These are phyloP conservation scores for Hypomontagnella monticulosa DNA, from an alignment of 495 filamentous ascomycete species.

Conservation along the genomic window DNA sequence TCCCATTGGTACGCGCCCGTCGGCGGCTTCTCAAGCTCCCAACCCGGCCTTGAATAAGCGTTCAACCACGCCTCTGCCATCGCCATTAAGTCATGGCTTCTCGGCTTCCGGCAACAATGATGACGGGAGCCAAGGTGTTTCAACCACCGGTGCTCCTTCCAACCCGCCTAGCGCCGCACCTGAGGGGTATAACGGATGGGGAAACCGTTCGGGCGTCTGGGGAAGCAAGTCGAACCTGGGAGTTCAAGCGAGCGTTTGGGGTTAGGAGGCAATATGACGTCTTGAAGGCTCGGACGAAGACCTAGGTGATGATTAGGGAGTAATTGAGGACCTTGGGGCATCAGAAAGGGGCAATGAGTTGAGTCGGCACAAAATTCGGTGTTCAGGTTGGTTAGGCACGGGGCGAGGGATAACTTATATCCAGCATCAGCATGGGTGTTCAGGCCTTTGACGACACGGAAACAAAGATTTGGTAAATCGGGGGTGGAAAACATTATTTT, in stretches of 20 bases:
- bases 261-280: conserved; percentile 55
- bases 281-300: conserved; percentile 13
- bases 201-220: conserved; percentile 77
- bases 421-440: conserved; percentile 52
- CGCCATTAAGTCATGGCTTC: conserved; percentile 85
- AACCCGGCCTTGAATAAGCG: conserved; percentile 84
- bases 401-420: conserved; percentile 45
- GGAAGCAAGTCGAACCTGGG: conserved; percentile 75
- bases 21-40: conserved; percentile 57
- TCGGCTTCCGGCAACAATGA: conserved; percentile 55
- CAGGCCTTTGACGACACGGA: conserved; percentile 48
- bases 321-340: conserved; percentile 4
- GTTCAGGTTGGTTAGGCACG: conserved; percentile 47
- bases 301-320: neutral
- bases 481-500: conserved; percentile 42
- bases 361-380: conserved; percentile 39
- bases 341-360: conserved; percentile 16
- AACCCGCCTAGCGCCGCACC: conserved; percentile 53
- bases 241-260: conserved; percentile 81
- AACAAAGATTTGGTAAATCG: conserved; percentile 42
- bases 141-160: conserved; percentile 47
- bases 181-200: conserved; percentile 70
- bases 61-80: conserved; percentile 88
- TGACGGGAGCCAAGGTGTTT: conserved; percentile 38
- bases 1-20: conserved; percentile 91